Percentiles rank a stretch among this genome's conserved stretches.
Conservation (phyloP, 495 filamentous ascomycete species). For the Penicillium silybi region DNA sequence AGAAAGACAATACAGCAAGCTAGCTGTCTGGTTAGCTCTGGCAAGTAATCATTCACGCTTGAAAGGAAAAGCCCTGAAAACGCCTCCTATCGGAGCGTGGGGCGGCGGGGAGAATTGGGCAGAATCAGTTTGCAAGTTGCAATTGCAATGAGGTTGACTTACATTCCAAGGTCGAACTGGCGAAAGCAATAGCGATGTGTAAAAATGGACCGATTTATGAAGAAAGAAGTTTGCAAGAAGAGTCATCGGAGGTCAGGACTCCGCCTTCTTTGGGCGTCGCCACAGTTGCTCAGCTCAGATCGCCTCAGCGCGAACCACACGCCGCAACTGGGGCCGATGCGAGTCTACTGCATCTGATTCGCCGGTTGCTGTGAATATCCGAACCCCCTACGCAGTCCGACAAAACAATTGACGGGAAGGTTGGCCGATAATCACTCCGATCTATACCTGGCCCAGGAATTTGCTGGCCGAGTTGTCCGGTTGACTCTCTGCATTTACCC, state of each 20-base stretch:
- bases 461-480: too few relatives aligned
- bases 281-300: constrained; percentile 2
- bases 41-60: constrained; percentile 1
- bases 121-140: background rate
- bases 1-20: background rate
- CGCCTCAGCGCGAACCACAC: constrained; percentile 10
- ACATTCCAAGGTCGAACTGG: background rate
- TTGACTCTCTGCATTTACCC: background rate
- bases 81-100: constrained; percentile 25
- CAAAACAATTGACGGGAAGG: background rate
- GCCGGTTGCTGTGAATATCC: background rate
- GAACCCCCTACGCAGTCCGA: background rate
- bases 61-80: constrained; percentile 6
- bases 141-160: background rate
- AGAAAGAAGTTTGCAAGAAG: constrained; percentile 4
- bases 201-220: background rate
- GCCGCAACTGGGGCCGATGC: constrained; percentile 1
- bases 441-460: too few relatives aligned
- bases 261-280: constrained; percentile 10
- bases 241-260: constrained; percentile 17
- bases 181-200: background rate
- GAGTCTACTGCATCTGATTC: constrained; percentile 11
- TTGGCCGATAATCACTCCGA: background rate
- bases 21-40: background rate
- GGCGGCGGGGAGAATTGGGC: constrained; percentile 10